Conservation (phyloP, 2,329 filamentous ascomycete genomes). For the Botrytis deweyae region DNA sequence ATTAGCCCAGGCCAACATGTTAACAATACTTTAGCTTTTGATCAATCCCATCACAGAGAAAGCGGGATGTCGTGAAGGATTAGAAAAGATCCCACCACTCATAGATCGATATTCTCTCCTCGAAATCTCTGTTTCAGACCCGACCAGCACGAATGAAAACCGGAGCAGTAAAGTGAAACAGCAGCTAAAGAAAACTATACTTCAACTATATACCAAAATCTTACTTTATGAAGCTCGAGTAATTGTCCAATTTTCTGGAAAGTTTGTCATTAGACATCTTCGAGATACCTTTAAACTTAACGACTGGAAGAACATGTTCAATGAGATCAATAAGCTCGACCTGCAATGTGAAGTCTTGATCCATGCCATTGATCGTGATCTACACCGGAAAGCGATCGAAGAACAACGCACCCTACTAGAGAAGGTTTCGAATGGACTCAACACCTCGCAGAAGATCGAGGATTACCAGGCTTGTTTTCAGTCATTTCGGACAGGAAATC, state of each 20-base stretch:
- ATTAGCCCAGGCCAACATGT: not conserved
- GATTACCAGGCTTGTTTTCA: not conserved
- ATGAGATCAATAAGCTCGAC: too few relatives aligned
- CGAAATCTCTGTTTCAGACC: not conserved
- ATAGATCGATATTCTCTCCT: not conserved
- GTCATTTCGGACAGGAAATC: not conserved
- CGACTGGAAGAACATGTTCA: not conserved
- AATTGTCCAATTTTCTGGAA: not conserved
- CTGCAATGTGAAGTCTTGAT: too few relatives aligned
- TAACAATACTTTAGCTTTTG: not conserved
- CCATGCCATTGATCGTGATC: not conserved
- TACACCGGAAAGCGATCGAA: not conserved
- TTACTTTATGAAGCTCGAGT: not conserved
- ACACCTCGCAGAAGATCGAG: not conserved
- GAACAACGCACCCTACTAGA: not conserved
- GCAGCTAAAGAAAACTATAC: not conserved
- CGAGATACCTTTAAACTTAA: not conserved
- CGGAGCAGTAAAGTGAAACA: not conserved
- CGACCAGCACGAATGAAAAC: not conserved
- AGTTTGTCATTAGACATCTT: not conserved
- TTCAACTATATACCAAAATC: not conserved
- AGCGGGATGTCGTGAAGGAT: not conserved
- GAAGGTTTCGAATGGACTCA: fast-evolving
- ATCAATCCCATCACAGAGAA: not conserved
- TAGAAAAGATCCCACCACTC: not conserved